phyloP scores from a whole-genome alignment of 2,329 filamentous ascomycete species.

The Stemphylium lycopersici region DNA sequence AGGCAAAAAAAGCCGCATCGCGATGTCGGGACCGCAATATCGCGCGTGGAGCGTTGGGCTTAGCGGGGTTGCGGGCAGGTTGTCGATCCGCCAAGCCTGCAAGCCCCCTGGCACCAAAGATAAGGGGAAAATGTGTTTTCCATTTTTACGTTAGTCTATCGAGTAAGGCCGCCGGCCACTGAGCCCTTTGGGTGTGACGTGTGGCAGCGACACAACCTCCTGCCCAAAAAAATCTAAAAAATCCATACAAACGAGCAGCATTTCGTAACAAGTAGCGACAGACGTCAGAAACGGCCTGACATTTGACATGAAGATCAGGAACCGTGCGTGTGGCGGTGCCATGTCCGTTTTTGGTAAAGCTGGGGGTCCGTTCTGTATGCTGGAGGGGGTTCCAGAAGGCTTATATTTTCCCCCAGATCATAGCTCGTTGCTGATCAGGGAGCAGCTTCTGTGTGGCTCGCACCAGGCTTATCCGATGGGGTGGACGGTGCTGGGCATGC shows the following conservation, averaged over 20 bases:
- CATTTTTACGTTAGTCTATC: conserved; percentile 34
- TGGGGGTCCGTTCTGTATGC: conserved; percentile 26
- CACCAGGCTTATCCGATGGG: conserved; percentile 1
- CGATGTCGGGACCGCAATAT: conserved; percentile 40
- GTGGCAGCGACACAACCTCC: conserved; percentile 17
- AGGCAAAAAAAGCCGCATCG: conserved; percentile 36
- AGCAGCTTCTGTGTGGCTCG: conserved; percentile 14
- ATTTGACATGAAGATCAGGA: conserved; percentile 11
- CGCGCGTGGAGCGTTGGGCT: conserved; percentile 33
- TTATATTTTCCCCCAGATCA: conserved; percentile 32
- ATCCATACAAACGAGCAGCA: not conserved
- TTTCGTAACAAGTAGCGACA: not conserved
- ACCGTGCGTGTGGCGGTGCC: conserved; percentile 33
- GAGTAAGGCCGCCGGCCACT: conserved; percentile 41
- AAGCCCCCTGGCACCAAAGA: conserved; percentile 22
- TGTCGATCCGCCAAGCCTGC: conserved; percentile 33
- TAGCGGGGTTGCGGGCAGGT: conserved; percentile 27
- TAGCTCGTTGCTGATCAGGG: conserved; percentile 30
- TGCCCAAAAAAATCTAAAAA: not conserved
- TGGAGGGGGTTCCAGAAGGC: conserved; percentile 31
- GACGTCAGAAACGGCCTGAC: not conserved
- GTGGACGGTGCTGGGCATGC: conserved; percentile 12
- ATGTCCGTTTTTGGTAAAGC: conserved; percentile 35
- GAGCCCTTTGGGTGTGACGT: conserved; percentile 14
- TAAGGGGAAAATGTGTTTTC: conserved; percentile 32